These are phyloP conservation scores for Boletus pseudo-olivaceus DNA, from an alignment of 768 basidiomycete genomes.

Conservation along the genomic window DNA sequence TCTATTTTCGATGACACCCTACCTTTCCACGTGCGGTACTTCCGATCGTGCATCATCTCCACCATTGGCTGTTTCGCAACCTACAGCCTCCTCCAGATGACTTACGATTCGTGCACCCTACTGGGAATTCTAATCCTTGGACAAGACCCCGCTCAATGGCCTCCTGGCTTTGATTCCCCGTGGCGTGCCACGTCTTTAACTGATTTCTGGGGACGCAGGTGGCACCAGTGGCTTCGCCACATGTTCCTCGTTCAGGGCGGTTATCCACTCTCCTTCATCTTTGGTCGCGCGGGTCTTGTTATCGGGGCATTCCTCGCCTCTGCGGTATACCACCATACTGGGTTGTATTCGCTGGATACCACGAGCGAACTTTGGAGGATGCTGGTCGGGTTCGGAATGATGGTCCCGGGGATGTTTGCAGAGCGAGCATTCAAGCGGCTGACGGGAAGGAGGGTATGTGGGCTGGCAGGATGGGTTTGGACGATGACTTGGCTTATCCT, in stretches of 20 bases:
- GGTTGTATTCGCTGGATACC: slow-evolving; percentile 46
- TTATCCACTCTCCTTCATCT: slow-evolving; percentile 29
- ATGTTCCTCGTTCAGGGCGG: slow-evolving; percentile 31
- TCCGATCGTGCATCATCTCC: background rate
- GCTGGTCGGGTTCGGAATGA: slow-evolving; percentile 50
- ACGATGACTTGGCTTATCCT: slow-evolving; percentile 25
- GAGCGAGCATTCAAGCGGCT: slow-evolving; percentile 33
- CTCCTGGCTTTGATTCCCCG: slow-evolving; percentile 30
- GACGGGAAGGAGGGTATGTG: slow-evolving; percentile 29
- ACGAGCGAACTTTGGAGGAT: slow-evolving; percentile 41
- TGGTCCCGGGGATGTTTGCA: slow-evolving; percentile 46
- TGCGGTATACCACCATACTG: slow-evolving; percentile 48
- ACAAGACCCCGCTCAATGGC: slow-evolving; percentile 29
- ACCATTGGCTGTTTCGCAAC: background rate
- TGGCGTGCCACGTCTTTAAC: slow-evolving; percentile 33
- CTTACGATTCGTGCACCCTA: slow-evolving; percentile 26
- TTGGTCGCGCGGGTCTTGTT: slow-evolving; percentile 47
- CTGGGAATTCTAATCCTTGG: slow-evolving; percentile 17
- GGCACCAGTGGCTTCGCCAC: slow-evolving; percentile 37
- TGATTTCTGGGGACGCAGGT: slow-evolving; percentile 37
- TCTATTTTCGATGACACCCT: background rate
- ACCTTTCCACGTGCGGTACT: background rate
- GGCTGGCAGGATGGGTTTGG: slow-evolving; percentile 35
- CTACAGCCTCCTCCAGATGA: slow-evolving; percentile 30
- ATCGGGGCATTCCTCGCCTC: slow-evolving; percentile 57